A percentile compares a stretch with the other conserved stretches of the same genome.
Evolutionary conservation across 2,329 filamentous ascomycete species (phyloP).

Genomic region (Aspergillus fischeri): DNA sequence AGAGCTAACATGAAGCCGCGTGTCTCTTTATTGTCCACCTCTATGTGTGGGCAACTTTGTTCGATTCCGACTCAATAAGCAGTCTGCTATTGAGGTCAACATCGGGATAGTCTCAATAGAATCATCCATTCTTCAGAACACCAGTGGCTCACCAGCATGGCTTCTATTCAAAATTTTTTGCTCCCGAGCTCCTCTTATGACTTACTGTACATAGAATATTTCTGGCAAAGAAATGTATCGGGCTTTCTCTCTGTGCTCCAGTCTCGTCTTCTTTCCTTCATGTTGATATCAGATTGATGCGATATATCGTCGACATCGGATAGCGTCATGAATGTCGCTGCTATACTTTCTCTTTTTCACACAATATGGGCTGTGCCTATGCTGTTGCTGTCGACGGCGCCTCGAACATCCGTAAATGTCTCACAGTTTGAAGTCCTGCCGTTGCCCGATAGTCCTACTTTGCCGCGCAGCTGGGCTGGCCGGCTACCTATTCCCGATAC

Average conservation of each 20-base stretch:
- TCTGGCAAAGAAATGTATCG: neutral
- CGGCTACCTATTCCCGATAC: conserved; percentile 27
- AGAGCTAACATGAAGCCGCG: neutral
- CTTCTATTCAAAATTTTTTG: neutral
- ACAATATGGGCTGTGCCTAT: conserved; percentile 14
- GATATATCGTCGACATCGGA: neutral
- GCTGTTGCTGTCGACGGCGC: conserved; percentile 5
- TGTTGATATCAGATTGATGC: neutral
- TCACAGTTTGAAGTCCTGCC: conserved; percentile 26
- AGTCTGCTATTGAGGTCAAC: conserved; percentile 10
- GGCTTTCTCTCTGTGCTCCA: neutral
- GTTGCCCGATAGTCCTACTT: conserved; percentile 24
- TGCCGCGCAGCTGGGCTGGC: conserved; percentile 34
- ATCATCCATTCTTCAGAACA: neutral
- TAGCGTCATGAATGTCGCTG: conserved; percentile 19
- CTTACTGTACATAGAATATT: neutral
- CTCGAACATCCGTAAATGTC: conserved; percentile 2
- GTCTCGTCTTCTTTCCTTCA: neutral
- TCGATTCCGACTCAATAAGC: conserved; percentile 5
- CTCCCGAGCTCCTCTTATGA: neutral
- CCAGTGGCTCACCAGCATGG: neutral
- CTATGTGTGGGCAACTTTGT: neutral
- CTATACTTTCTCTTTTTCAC: conserved; percentile 19
- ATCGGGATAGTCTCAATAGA: conserved; percentile 1
- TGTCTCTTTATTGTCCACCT: neutral